Evolutionary conservation across 495 filamentous ascomycete species (phyloP).

Genomic region (Cairneyella variabilis): DNA sequence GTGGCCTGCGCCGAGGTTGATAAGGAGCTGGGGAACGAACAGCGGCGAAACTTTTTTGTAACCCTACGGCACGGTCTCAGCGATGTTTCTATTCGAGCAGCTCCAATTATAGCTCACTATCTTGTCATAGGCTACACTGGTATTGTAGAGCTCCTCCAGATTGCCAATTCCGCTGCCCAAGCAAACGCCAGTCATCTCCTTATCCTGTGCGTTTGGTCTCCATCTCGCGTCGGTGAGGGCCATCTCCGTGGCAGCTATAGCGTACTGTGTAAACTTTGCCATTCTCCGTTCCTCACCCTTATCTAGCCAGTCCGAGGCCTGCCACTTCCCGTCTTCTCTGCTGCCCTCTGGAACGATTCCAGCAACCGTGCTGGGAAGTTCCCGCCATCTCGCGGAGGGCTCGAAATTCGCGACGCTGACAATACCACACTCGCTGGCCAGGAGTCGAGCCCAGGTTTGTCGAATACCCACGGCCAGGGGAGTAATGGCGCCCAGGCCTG

Average conservation of each 20-base stretch:
- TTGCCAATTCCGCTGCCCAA: conserved; percentile 96
- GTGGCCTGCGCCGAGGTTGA: conserved; percentile 92
- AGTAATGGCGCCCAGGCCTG: conserved; percentile 88
- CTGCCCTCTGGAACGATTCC: conserved; percentile 68
- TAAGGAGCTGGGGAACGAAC: conserved; percentile 88
- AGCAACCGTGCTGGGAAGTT: conserved; percentile 79
- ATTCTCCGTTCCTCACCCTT: conserved; percentile 73
- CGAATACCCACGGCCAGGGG: conserved; percentile 81
- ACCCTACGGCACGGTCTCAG: conserved; percentile 33
- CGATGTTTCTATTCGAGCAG: not conserved
- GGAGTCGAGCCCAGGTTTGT: conserved; percentile 73
- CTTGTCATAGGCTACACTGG: conserved; percentile 70
- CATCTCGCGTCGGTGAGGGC: conserved; percentile 82
- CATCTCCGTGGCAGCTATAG: conserved; percentile 81
- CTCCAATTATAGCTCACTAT: conserved; percentile 50
- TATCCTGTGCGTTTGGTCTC: conserved; percentile 58
- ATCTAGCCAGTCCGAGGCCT: conserved; percentile 71
- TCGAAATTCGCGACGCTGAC: conserved; percentile 31
- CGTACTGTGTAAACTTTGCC: conserved; percentile 91
- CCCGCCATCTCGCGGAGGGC: conserved; percentile 29
- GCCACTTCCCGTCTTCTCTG: conserved; percentile 67
- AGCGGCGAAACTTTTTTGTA: conserved; percentile 89
- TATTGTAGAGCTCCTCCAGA: conserved; percentile 82
- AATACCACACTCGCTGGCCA: conserved; percentile 77
- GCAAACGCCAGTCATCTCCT: conserved; percentile 80